Base-by-base conservation (phyloP, 202 grass and related monocot species). In the Cymbopogon flexuosus region DNA sequence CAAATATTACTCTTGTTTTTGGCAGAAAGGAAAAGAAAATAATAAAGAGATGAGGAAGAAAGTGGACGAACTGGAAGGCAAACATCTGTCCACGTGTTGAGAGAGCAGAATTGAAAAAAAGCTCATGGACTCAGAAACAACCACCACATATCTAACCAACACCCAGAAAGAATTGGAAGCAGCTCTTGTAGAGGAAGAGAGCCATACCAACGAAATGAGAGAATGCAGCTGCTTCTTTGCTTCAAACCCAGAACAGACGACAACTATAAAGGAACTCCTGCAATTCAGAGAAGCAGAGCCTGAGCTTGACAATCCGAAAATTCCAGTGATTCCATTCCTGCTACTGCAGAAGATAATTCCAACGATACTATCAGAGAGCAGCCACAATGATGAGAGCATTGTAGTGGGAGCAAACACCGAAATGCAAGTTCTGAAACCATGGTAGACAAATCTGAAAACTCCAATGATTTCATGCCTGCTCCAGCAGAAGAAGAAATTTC, bases 81-180 rank as follows among this genome's bases (percentile, higher is more conserved):
- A 36, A 36, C 35, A 36, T 36, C 35, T 36, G 35, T 36, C 35
- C 35, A 5, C 5, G 35, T 36, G 5, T 36, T 36, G 35, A 36
- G 35, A 36, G 35, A 6, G 5, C 81, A 85, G 81, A 51, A 73
- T 83, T 98, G 57, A 89, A 84, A 64, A 89, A 93, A 93, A 93
- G 82, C 90, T 94, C 59, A 79, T 86, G 72, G 84, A 91, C 86
- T 82, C 90, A 70, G 92, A 98, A 85, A 85, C 86, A n/a, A 72
- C 86, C 22, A 75, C 88, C 14, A 81, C 76, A 8, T 86, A 98
- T 72, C 95, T 98, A 37, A 94, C 89, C 76, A 92, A 83, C 68
- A 93, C 79, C 62, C 90, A 98, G 69, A 92, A 91, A 80, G 95
- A 98, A 76, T 21, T 93, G 70, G 90, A 98, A 81, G 84, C 86